A percentile compares a stretch with the other conserved stretches of the same genome.
These are phyloP conservation scores for Botrytis aclada DNA, from an alignment of 2,329 filamentous ascomycete genomes.

Conservation along the genomic window DNA sequence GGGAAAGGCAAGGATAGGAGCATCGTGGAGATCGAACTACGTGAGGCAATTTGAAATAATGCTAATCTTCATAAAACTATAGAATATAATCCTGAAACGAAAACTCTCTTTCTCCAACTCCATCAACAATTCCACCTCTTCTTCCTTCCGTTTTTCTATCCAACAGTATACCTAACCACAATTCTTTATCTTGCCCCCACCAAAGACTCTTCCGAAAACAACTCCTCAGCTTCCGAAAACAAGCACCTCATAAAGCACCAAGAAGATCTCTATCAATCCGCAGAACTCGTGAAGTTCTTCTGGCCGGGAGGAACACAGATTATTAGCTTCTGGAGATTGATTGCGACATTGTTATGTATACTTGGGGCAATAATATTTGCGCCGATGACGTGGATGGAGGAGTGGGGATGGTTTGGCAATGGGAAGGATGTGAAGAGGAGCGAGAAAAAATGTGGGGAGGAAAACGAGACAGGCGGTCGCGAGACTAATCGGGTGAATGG, in stretches of 20 bases:
- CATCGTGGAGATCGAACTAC: neutral
- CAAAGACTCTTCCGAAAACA: neutral
- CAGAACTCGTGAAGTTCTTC: slow-evolving; percentile 72
- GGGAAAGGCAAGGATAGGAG: neutral
- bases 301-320: slow-evolving; percentile 56
- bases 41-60: neutral
- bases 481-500: neutral
- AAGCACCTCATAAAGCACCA: slow-evolving; percentile 73
- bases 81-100: slow-evolving; percentile 63
- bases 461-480: neutral
- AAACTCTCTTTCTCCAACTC: slow-evolving; percentile 70
- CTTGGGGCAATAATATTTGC: slow-evolving; percentile 51
- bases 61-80: neutral
- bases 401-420: slow-evolving; percentile 35
- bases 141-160: slow-evolving; percentile 71
- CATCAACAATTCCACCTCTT: slow-evolving; percentile 75
- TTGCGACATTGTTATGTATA: slow-evolving; percentile 61
- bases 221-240: neutral
- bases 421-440: neutral
- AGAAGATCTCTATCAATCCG: slow-evolving; percentile 77
- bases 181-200: slow-evolving; percentile 58
- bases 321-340: slow-evolving; percentile 50
- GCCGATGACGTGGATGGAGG: slow-evolving; percentile 50
- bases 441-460: neutral
- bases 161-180: slow-evolving; percentile 64